These are phyloP conservation scores for Fulvia fulva DNA, from an alignment of 2,329 filamentous ascomycete genomes.

Conservation along the genomic window DNA sequence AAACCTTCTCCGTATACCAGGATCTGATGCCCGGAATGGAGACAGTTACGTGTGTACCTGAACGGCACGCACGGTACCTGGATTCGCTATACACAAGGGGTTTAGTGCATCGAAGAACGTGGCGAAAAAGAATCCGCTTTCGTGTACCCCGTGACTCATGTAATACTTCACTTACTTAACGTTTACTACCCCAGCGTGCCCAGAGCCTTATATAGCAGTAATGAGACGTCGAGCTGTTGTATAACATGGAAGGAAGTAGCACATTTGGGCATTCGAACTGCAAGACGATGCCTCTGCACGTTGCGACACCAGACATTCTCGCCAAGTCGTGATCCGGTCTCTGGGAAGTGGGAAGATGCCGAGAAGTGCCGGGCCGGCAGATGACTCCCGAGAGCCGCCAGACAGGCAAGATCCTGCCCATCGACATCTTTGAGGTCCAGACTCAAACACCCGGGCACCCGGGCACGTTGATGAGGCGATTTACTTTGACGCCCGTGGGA, in stretches of 20 bases:
- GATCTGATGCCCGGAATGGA: background rate
- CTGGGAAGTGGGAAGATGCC: background rate
- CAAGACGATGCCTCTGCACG: background rate
- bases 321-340: background rate
- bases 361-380: background rate
- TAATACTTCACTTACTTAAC: background rate
- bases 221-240: background rate
- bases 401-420: background rate
- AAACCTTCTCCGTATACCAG: background rate
- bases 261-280: background rate
- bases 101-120: background rate
- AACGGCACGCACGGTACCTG: background rate
- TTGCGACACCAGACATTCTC: background rate
- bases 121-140: background rate
- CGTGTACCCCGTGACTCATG: background rate
- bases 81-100: background rate
- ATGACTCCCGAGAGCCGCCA: background rate
- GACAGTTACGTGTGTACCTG: background rate
- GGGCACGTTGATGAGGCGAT: background rate
- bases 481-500: background rate
- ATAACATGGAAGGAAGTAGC: background rate
- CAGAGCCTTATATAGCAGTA: background rate
- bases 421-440: background rate
- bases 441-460: background rate
- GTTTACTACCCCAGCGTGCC: background rate